Conservation (phyloP, 495 filamentous ascomycete species). For the Neurospora hispaniola region DNA sequence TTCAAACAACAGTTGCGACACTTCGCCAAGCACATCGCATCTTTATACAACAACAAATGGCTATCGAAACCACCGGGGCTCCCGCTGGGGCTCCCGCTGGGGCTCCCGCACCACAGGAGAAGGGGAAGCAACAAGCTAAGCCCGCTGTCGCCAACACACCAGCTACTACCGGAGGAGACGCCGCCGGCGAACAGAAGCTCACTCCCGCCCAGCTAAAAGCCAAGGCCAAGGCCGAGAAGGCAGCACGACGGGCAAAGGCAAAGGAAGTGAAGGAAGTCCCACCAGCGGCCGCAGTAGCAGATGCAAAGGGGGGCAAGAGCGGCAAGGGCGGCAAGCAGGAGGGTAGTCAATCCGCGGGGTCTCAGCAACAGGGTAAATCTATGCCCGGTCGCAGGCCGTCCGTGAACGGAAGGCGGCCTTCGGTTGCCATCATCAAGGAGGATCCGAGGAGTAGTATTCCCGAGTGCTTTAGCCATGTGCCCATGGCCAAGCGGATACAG, state of each 20-base stretch:
- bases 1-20: neutral
- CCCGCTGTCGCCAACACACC: conserved; percentile 4
- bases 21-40: neutral
- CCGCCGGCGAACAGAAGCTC: conserved; percentile 30
- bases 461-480: conserved; percentile 75
- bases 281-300: conserved; percentile 9
- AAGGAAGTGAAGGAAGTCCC: conserved; percentile 34
- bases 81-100: conserved; percentile 4
- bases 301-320: conserved; percentile 30
- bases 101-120: conserved; percentile 1
- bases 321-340: conserved; percentile 39
- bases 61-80: conserved; percentile 14
- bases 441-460: conserved; percentile 38
- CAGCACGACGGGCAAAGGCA: conserved; percentile 55
- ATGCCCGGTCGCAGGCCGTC: conserved; percentile 25
- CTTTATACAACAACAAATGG: conserved; percentile 12
- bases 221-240: conserved; percentile 68
- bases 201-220: conserved; percentile 65
- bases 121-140: neutral
- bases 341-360: conserved; percentile 20
- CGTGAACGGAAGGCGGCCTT: conserved; percentile 26
- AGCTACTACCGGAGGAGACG: neutral
- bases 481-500: conserved; percentile 63
- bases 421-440: conserved; percentile 36
- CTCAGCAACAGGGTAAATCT: conserved; percentile 22